Base-by-base conservation (phyloP, 192 early-diverging fungal genomes). In the Haplosporangium gracile region DNA sequence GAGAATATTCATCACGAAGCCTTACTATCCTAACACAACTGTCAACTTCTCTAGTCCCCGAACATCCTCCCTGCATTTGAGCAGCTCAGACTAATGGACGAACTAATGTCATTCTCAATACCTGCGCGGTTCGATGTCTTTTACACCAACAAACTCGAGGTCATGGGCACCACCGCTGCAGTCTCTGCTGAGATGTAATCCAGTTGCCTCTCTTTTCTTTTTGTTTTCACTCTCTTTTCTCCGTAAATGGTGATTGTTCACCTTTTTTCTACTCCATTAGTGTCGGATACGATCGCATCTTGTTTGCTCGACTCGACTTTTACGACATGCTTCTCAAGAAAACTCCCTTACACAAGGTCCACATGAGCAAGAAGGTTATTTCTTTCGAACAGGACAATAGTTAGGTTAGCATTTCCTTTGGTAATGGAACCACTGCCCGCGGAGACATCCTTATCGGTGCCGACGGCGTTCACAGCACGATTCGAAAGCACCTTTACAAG, bases 401-500 rank as follows among this genome's bases (percentile, higher is more conserved):
- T 9, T 42, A 13, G 26, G 57, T 11, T 26, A 24, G 13, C 71
- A 39, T 9, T 63, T 63, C 57, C 8, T 43, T 43, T 43, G 29
- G 26, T 10, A 26, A 63, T 26, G 22, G 22, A 26, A 63, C 57
- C 10, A 11, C 7, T 29, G 9, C 22, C 57, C 26, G 29, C 26
- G 26, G 57, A 26, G 57, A 63, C 11, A 63, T 63, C n/a, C 26
- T 63, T 8, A 9, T 63, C 9, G 57, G 57, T 1, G 57, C 57
- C 0, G 57, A 63, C 3, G 26, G 26, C 1, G 26, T 7, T 5
- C 57, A 63, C 26, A 63, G 26, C 8, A 20, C 55, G 9, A 60
- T 80, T 1, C 70, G 78, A 1, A 72, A 80, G 20, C 26, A 26
- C 18, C 18, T 80, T 11, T 74, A 74, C 60, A 55, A 80, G 22